phyloP scores from a whole-genome alignment of 2,329 filamentous ascomycete species.

The Truncatella angustata region DNA sequence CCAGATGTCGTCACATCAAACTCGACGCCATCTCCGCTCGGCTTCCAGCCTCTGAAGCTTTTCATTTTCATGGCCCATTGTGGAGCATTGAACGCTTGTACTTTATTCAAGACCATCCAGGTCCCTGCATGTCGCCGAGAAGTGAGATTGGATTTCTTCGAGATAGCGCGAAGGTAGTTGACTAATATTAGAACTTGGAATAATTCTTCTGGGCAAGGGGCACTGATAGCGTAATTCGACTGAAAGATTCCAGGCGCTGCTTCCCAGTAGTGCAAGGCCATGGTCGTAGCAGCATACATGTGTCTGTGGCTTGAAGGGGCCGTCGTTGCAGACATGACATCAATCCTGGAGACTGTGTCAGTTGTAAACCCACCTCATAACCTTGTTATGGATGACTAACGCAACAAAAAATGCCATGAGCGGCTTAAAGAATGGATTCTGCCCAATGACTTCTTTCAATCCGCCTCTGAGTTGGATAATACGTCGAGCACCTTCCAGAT shows the following conservation, averaged over 20 bases:
- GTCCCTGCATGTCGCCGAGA: conserved; percentile 12
- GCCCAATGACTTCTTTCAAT: conserved; percentile 9
- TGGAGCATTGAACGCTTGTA: conserved; percentile 11
- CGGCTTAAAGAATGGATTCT: conserved; percentile 15
- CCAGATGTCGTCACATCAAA: conserved; percentile 7
- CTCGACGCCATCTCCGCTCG: conserved; percentile 14
- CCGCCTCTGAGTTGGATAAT: conserved; percentile 15
- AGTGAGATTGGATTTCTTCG: conserved; percentile 2
- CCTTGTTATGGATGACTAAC: conserved; percentile 14
- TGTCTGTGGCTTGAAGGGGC: conserved; percentile 12
- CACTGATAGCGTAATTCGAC: conserved; percentile 14
- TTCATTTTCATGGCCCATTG: conserved; percentile 16
- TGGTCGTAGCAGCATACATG: conserved; percentile 12
- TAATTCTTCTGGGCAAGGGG: conserved; percentile 15
- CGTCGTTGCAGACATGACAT: conserved; percentile 15
- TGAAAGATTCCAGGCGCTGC: conserved; percentile 13
- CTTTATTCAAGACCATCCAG: conserved; percentile 13
- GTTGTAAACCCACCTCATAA: no score
- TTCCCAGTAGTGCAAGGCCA: conserved; percentile 16
- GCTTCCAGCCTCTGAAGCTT: conserved; percentile 14
- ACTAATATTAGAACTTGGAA: conserved; percentile 14
- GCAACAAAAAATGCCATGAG: conserved; percentile 13
- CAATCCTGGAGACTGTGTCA: conserved; percentile 9
- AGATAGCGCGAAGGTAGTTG: conserved; percentile 17
- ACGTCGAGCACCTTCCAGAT: conserved; percentile 15